Conservation (phyloP, 2,329 filamentous ascomycete genomes). For the Capronia epimyces region DNA sequence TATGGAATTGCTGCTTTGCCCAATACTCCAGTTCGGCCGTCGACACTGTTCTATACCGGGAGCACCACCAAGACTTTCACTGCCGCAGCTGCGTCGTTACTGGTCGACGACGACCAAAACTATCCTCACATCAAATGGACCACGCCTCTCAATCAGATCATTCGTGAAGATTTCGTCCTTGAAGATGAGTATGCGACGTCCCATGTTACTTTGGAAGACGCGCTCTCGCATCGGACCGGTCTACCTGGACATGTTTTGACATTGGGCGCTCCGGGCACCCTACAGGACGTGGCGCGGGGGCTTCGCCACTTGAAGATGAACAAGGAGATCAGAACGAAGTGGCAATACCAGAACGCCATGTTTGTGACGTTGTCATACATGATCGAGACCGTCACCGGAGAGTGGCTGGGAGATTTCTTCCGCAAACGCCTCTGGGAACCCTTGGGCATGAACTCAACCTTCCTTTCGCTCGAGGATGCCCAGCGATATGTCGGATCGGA, state of each 20-base stretch:
- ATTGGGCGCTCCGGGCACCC: not conserved
- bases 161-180: slow-evolving; percentile 34
- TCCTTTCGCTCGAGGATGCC: not conserved
- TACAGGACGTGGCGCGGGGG: not conserved
- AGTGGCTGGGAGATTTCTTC: not conserved
- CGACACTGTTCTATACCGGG: slow-evolving; percentile 52
- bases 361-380: not conserved
- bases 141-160: slow-evolving; percentile 34
- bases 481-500: no score
- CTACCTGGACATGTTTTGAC: slow-evolving; percentile 19
- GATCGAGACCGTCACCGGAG: not conserved
- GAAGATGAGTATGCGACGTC: slow-evolving; percentile 29
- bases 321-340: not conserved
- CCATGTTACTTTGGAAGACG: slow-evolving; percentile 32
- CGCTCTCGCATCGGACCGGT: slow-evolving; percentile 33
- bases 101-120: slow-evolving; percentile 5
- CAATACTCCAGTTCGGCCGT: slow-evolving; percentile 38
- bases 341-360: not conserved
- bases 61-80: slow-evolving; percentile 55
- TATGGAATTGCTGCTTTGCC: slow-evolving; percentile 38
- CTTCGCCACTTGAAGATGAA: not conserved
- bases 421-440: not conserved
- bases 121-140: slow-evolving; percentile 29
- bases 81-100: slow-evolving; percentile 46
- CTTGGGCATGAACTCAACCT: not conserved